Percentiles rank a stretch among this genome's conserved stretches.
Conservation (phyloP, 2,329 filamentous ascomycete genomes). For the Xylaria sp. region DNA sequence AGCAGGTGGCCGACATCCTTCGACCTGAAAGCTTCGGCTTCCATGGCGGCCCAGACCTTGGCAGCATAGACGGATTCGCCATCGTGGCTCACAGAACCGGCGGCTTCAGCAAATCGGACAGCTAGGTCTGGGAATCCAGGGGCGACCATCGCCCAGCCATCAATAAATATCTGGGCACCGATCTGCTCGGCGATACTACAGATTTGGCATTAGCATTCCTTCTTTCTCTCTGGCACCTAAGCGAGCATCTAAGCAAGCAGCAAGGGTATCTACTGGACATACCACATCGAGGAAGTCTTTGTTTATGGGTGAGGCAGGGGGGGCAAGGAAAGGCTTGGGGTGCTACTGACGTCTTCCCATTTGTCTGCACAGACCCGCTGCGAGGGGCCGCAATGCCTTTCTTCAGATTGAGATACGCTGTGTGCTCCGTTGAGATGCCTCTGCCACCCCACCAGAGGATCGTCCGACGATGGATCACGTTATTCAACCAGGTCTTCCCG, state of each 20-base stretch:
- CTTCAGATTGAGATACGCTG: constrained; percentile 43
- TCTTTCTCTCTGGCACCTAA: too few species aligned
- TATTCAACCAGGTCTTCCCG: constrained; percentile 39
- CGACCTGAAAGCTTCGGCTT: constrained; percentile 41
- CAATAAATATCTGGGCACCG: constrained; percentile 44
- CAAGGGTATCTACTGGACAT: too few species aligned
- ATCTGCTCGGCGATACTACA: constrained; percentile 44
- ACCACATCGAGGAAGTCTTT: too few species aligned
- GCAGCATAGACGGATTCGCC: constrained; percentile 43
- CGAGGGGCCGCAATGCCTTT: constrained; percentile 38
- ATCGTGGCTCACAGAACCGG: constrained; percentile 43
- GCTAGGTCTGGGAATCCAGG: constrained; percentile 38
- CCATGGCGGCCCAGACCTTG: constrained; percentile 44
- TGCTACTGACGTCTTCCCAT: constrained; percentile 36
- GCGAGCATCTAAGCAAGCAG: too few species aligned
- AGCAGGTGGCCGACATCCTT: constrained; percentile 39
- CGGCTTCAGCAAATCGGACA: constrained; percentile 36
- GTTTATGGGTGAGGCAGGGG: too few species aligned
- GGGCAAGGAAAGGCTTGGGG: too few species aligned
- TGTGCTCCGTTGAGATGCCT: constrained; percentile 44
- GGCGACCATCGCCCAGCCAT: constrained; percentile 41
- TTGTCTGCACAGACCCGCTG: constrained; percentile 35
- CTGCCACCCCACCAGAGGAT: constrained; percentile 45
- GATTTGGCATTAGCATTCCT: too few species aligned
- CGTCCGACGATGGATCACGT: constrained; percentile 35